Evolutionary conservation across 139 green algal genomes (phyloP), one percentile per base, ranked within the genome.

Genomic region (Ostreobium quekettii): DNA sequence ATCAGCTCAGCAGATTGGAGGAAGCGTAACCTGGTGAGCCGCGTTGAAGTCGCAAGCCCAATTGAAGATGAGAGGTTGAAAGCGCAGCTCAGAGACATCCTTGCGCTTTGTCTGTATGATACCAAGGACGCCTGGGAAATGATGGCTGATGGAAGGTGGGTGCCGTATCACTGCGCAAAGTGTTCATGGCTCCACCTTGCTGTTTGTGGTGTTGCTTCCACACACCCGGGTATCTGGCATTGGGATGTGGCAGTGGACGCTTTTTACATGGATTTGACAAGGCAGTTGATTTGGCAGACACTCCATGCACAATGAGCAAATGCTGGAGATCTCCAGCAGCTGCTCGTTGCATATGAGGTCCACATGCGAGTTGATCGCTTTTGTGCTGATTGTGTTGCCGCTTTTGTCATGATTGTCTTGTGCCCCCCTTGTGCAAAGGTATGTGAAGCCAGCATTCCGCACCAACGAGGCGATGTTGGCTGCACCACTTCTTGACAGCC

Each of bases 1-100:
- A 82, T 87, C 29, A 78, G 81, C 30, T 81, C 71, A 0, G 79
- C 81, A 0, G 81, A 87, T 47, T 86, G 80, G 79, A 85, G 85
- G 80, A 61, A 66, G 1, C 64, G 81, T 38, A 87, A 87, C 69
- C 72, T 87, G 30, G 67, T 68, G 0, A 48, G 73, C 24, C 74
- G 81, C 11, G 79, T 87, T 24, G 81, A 87, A 64, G 79, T 87
- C 2, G 78, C 75, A n/a, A 75, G 75, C 2, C 79, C 76, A 4
- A 66, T 86, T 22, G n/a, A 71, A 24, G 70, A 84, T 48, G 30
- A 38, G 0, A 68, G 19, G 47, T 61, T 84, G 35, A 75, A 82
- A 62, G 33, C 47, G 38, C 71, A 85, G 61, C 56, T 87, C 31
- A 42, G 71, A 30, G 71, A 82, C 36, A 74, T 80, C 3, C 58